Percentiles rank a stretch among this genome's conserved stretches.
phyloP scores from a whole-genome alignment of 1,284 basidiomycete genomes.

The Pseudozyma thailandica region DNA sequence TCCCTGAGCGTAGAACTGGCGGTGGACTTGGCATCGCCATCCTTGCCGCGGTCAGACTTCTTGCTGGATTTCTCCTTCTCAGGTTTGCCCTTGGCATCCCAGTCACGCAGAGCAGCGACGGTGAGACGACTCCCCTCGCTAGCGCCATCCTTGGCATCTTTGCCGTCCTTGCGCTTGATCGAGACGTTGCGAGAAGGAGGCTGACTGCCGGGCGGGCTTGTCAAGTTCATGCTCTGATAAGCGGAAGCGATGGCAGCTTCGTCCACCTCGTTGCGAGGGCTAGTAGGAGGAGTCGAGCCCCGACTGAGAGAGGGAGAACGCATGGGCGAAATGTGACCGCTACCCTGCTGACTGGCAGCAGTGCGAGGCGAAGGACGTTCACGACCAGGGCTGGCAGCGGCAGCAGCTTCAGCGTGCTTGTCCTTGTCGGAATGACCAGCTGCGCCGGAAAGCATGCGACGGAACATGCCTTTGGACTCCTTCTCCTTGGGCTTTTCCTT shows the following conservation, averaged over 20 bases:
- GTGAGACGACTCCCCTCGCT: constrained; percentile 55
- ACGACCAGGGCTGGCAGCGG: constrained; percentile 24
- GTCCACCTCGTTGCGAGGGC: constrained; percentile 49
- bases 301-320: constrained; percentile 43
- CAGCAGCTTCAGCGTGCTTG: constrained; percentile 13
- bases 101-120: constrained; percentile 61
- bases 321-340: constrained; percentile 49
- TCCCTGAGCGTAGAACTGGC: constrained; percentile 63
- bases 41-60: constrained; percentile 47
- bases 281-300: constrained; percentile 51
- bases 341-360: constrained; percentile 33
- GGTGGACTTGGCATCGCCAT: constrained; percentile 59
- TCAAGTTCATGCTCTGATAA: constrained; percentile 53
- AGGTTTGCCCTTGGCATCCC: constrained; percentile 56
- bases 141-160: constrained; percentile 26
- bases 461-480: constrained; percentile 60
- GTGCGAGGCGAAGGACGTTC: constrained; percentile 38
- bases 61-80: constrained; percentile 51
- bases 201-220: constrained; percentile 44
- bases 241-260: constrained; percentile 41
- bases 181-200: constrained; percentile 59
- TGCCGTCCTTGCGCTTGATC: constrained; percentile 51
- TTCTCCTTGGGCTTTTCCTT: constrained; percentile 56
- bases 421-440: constrained; percentile 34
- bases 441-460: constrained; percentile 62